phyloP scores from a whole-genome alignment of 208 protist species.

The Tritrichomonas foetus region DNA sequence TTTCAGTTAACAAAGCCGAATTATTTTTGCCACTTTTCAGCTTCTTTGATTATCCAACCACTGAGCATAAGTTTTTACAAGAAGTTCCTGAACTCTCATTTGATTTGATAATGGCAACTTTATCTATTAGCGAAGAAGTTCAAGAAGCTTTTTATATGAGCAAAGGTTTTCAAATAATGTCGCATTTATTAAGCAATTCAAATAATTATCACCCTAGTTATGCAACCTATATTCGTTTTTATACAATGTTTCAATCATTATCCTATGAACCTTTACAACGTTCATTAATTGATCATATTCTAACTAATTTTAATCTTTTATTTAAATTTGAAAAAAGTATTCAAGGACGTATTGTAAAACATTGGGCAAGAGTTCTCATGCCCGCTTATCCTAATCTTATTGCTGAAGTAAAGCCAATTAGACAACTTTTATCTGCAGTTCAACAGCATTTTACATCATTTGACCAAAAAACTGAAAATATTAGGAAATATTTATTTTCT shows the following conservation, averaged over 20 bases:
- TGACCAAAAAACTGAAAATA: not conserved
- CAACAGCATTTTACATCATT: not conserved
- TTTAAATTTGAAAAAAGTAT: not conserved
- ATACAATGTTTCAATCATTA: not conserved
- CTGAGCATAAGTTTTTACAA: not conserved
- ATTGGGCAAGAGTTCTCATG: not conserved
- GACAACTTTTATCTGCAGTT: not conserved
- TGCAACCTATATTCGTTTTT: not conserved
- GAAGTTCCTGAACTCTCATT: not conserved
- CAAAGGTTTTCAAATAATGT: not conserved
- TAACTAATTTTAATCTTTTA: not conserved
- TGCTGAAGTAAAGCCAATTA: not conserved
- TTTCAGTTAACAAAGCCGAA: not conserved
- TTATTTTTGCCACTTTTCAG: not conserved
- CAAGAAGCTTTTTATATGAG: not conserved
- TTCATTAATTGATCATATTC: not conserved
- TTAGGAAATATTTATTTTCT: not conserved
- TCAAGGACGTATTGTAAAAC: not conserved
- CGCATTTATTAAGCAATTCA: not conserved
- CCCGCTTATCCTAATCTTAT: not conserved
- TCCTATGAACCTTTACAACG: not conserved
- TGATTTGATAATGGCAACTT: not conserved
- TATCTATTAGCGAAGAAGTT: not conserved
- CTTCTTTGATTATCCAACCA: not conserved
- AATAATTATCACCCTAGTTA: not conserved